A percentile compares a stretch with the other conserved stretches of the same genome.
Evolutionary conservation across 2,329 filamentous ascomycete genomes (phyloP).

Genomic region (Trichoderma koningii): DNA sequence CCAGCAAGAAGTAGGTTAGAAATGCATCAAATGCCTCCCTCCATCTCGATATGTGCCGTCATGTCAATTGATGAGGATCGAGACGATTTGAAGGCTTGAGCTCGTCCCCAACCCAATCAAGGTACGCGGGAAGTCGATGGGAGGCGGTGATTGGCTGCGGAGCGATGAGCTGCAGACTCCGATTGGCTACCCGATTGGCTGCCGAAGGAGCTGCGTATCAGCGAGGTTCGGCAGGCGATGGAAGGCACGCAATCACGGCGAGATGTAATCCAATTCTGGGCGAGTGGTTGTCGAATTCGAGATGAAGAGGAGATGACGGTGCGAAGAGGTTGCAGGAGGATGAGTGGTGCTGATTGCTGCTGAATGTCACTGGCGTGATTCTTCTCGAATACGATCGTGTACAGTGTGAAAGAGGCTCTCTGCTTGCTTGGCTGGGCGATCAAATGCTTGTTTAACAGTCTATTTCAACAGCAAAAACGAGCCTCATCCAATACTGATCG

Average conservation of each 20-base stretch:
- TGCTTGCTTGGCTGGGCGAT: too few species aligned
- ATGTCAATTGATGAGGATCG: conserved; percentile 5
- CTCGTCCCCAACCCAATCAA: conserved; percentile 5
- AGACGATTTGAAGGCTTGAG: neutral
- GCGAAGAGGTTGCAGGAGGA: neutral
- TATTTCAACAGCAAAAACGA: neutral
- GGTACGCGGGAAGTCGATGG: neutral
- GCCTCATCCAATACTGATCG: neutral
- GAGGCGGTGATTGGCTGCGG: conserved; percentile 5
- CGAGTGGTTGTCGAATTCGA: neutral
- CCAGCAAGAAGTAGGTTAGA: too few species aligned
- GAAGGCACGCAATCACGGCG: conserved; percentile 1
- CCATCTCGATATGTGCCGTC: neutral
- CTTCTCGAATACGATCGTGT: too few species aligned
- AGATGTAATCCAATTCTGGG: neutral
- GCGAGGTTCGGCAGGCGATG: neutral
- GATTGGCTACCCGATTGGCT: conserved; percentile 19
- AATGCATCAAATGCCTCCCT: neutral
- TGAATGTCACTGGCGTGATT: too few species aligned
- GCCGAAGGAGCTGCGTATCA: neutral
- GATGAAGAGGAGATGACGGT: neutral
- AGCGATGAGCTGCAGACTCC: neutral
- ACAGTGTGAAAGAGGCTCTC: too few species aligned
- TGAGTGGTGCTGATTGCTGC: neutral
- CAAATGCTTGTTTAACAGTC: neutral